Conservation (phyloP, 768 basidiomycete species). For the Mycena pura region DNA sequence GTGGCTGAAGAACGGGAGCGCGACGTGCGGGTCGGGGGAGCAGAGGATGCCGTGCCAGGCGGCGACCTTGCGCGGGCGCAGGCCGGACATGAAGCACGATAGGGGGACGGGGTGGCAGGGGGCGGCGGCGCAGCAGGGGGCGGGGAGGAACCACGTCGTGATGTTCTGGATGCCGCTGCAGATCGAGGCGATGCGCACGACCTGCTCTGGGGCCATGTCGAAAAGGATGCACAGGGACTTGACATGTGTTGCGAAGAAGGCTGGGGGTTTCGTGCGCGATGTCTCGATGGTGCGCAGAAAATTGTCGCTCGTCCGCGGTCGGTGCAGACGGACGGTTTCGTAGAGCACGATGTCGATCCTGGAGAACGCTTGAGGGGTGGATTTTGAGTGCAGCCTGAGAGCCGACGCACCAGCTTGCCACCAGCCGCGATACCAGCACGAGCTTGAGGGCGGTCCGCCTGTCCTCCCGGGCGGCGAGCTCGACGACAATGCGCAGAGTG, state of each 20-base stretch:
- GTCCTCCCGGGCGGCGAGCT: conserved; percentile 39
- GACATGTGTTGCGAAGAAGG: conserved; percentile 44
- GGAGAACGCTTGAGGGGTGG: not conserved
- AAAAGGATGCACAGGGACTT: conserved; percentile 46
- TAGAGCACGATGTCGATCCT: conserved; percentile 48
- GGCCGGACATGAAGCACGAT: conserved; percentile 28
- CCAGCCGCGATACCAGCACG: conserved; percentile 37
- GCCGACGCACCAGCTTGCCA: conserved; percentile 40
- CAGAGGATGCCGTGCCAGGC: conserved; percentile 34
- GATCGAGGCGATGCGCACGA: conserved; percentile 39
- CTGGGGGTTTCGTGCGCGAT: conserved; percentile 36
- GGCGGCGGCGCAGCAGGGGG: conserved; percentile 18
- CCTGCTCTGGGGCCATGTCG: conserved; percentile 39
- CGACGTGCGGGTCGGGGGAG: conserved; percentile 32
- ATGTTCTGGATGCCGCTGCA: conserved; percentile 43
- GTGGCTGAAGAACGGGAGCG: conserved; percentile 39
- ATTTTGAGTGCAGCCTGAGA: not conserved
- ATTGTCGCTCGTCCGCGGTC: conserved; percentile 38
- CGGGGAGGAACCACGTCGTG: conserved; percentile 44
- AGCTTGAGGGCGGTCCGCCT: conserved; percentile 40
- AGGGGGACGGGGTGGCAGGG: conserved; percentile 18
- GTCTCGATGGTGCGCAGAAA: conserved; percentile 48
- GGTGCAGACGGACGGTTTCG: conserved; percentile 39
- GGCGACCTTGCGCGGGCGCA: conserved; percentile 41
- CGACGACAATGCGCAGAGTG: conserved; percentile 44